Conservation (phyloP, 2,329 filamentous ascomycete species). For the Colletotrichum musae region DNA sequence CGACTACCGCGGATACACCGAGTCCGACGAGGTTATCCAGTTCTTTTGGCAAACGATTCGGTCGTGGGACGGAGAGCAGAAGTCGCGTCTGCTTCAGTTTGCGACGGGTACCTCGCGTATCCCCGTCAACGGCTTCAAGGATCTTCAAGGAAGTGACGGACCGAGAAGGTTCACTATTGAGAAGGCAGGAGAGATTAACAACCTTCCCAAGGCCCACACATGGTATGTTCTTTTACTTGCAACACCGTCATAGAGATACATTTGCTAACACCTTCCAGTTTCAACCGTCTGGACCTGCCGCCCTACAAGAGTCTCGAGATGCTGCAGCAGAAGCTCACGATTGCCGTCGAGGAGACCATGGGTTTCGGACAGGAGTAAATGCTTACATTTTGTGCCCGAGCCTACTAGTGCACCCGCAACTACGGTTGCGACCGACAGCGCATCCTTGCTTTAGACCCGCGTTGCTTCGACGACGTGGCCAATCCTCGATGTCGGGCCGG, state of each 20-base stretch:
- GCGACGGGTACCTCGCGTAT: slow-evolving; percentile 98
- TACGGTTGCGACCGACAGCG: neutral
- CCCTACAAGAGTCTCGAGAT: slow-evolving; percentile 91
- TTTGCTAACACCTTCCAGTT: slow-evolving; percentile 67
- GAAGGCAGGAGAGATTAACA: slow-evolving; percentile 91
- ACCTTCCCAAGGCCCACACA: slow-evolving; percentile 96
- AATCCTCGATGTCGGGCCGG: neutral
- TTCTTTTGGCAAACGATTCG: slow-evolving; percentile 99
- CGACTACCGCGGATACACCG: slow-evolving; percentile 98
- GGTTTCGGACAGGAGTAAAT: slow-evolving; percentile 96
- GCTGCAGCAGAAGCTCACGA: slow-evolving; percentile 90
- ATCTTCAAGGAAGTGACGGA: slow-evolving; percentile 96
- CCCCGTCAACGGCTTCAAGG: slow-evolving; percentile 99
- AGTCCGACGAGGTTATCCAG: slow-evolving; percentile 96
- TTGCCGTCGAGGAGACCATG: slow-evolving; percentile 98
- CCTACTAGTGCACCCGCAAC: neutral
- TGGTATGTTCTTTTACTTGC: slow-evolving; percentile 75
- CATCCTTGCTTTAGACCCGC: slow-evolving; percentile 12
- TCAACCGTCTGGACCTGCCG: slow-evolving; percentile 96
- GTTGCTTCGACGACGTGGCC: slow-evolving; percentile 5
- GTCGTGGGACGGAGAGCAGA: slow-evolving; percentile 98
- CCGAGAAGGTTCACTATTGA: slow-evolving; percentile 97
- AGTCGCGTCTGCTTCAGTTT: slow-evolving; percentile 95
- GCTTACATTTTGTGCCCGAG: slow-evolving; percentile 1
- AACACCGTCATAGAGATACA: slow-evolving; percentile 2